Base-by-base conservation (phyloP, 2,329 filamentous ascomycete genomes). In the Diaporthe vexans region DNA sequence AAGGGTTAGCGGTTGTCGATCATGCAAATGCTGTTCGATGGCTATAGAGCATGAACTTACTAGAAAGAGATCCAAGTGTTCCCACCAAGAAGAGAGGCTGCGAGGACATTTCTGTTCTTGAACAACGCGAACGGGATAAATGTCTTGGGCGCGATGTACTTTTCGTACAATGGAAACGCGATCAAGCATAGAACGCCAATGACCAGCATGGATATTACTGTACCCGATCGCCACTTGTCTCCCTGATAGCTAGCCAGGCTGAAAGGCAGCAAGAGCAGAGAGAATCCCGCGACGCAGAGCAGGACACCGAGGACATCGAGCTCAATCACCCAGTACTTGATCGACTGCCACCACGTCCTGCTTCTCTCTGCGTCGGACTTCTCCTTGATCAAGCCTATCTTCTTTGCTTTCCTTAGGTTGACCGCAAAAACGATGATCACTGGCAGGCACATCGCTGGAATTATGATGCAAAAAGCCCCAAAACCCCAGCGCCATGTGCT, bases 231-330 rank as follows among this genome's bases (percentile, higher is more conserved):
- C 71, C 71, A 73, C 61, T 69, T 73, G 35, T 73, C 51, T 10
- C 48, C 71, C 35, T 73, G 71, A 15, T 73, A 73, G 51, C 51
- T 69, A 24, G 71, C 71, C 71, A 73, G n/a, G 17, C 71, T 73
- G 46, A 73, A 68, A 4, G 71, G 71, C 21, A 73, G 54, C 2
- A 73, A 33, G 4, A 73, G 17, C 8, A 73, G 51, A 24, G 71
- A 73, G 6, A 73, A 73, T 1, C 51, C 71, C 6, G 71, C 71
- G 17, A 73, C 63, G 26, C 46, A 37, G 19, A 73, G 52, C 17
- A 73, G 21, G n/a, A 73, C 48, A 8, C 71, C 70, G 4, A 72
- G 15, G 1, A 51, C 48, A 24, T 68, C 63, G 6, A 68, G 63
- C 33, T 68, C 63, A 48, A 68, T 54, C 13, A 54, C 33, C 63